Evolutionary conservation across 2,329 filamentous ascomycete species (phyloP), one percentile per base, ranked within the genome.

Genomic region (Tolypocladium tundrense): DNA sequence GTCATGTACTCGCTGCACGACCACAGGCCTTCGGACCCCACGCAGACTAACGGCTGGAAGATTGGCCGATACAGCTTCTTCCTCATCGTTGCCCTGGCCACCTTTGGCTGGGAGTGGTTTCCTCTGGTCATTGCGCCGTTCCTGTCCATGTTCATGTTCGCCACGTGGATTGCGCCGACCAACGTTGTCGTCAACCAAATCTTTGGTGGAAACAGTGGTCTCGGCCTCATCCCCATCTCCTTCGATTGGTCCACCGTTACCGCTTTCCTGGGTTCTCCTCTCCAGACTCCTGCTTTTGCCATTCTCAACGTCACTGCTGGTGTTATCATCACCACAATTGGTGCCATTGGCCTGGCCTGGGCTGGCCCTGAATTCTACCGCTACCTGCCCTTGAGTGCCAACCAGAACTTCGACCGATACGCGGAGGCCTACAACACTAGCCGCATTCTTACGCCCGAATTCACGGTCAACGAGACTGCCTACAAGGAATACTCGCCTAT

Each of bases 1-100:
- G 76, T 88, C 40, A 85, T 87, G 68, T 80, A 84, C 65, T 81
- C 84, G 2, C 75, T 89, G 45, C 85, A 89, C 67, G 84, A 88
- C 63, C 79, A 81, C 63, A 75, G 75, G 14, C 68, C 73, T 33
- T 76, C 80, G 0, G 77, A 85, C 60, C 80, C 84, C 2, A 63
- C 70, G 2, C 72, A 74, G 60, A 74, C 75, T 35, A 79, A 79
- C 55, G 83, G 83, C 40, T 87, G 85, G 84, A 76, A 65, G 33
- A 79, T 87, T 42, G 76, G 78, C 21, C 77, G 83, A 52, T 84
- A 83, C 63, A 74, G 74, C 58, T 81, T 80, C 67, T 87, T 86
- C 69, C 68, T 83, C 43, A 75, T 78, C 57, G 74, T 81, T 33
- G 75, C 80, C 60, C 61, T 70, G 13, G 73, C 69, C 7, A 77